phyloP scores from a whole-genome alignment of 2,329 filamentous ascomycete species.

The Aspergillus brunneoviolaceus region DNA sequence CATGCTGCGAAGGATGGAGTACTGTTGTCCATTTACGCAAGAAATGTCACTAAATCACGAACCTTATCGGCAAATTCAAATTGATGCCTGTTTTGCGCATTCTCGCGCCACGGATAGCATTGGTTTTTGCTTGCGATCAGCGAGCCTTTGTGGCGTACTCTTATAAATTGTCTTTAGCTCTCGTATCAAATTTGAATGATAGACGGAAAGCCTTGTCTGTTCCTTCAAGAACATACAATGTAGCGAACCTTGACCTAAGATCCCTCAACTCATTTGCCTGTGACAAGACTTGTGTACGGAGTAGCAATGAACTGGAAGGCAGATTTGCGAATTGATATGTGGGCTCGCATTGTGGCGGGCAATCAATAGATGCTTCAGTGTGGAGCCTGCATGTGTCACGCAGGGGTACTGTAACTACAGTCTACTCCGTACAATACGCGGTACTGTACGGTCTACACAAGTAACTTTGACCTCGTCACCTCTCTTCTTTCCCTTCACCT shows the following conservation, averaged over 20 bases:
- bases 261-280: too few relatives aligned
- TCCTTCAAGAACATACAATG: neutral
- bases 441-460: neutral
- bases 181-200: neutral
- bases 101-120: neutral
- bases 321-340: too few relatives aligned
- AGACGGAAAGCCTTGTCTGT: neutral
- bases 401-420: neutral
- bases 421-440: neutral
- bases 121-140: neutral
- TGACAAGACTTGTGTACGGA: too few relatives aligned
- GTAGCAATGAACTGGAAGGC: too few relatives aligned
- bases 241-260: neutral
- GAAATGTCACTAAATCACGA: slow-evolving; percentile 43
- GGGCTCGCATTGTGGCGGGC: too few relatives aligned
- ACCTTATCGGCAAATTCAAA: neutral
- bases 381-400: neutral
- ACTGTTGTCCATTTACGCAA: slow-evolving; percentile 67
- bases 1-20: slow-evolving; percentile 68
- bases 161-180: neutral
- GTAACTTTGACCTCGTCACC: neutral
- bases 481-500: neutral
- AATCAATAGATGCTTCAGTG: neutral
- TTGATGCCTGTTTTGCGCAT: neutral
- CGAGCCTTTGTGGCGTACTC: neutral